Evolutionary conservation across 257 asterid genomes (phyloP), one percentile per base, ranked within the genome.

Genomic region (Solanum sitiens): DNA sequence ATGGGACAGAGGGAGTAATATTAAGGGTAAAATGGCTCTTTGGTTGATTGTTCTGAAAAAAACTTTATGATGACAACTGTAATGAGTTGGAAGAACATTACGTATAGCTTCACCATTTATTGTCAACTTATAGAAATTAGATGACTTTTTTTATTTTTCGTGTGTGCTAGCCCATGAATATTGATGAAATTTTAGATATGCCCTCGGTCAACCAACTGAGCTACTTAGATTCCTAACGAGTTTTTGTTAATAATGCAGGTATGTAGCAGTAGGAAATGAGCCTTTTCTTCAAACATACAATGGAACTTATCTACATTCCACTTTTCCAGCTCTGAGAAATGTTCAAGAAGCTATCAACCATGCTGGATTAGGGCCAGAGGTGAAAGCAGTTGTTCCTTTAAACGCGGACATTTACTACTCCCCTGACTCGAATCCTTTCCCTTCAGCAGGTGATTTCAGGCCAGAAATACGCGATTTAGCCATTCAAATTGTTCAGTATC

Each of bases 231-330:
- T 53, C 23, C 11, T 50, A 8, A 6, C 59, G 3, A 50, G 0
- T 50, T 35, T 2, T 70, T 32, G 2, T 20, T 35, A 23, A 40
- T 37, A 85, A 35, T 90, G 83, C 91, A 95, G 98, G 93, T 94
- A 95, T 71, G 98, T 97, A 23, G 98, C 99, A 3, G 99, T 97
- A 39, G 99, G 99, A 20, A 97, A 97, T 84, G 98, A 97, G 90
- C 99, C 99, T 0, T 97, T 97, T 87, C 93, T 97, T 21, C 92
- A 87, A 87, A 93, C 98, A 68, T 97, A 97, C 90, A 97, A 97
- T 59, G 94, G 90, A 25, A 89, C 93, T 37, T 97, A 80, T 89
- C 86, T 95, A 0, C 92, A 89, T 32, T 86, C 88, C 88, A 96
- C 99, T 7, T 91, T 97, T 4, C 98, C 98, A 6, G 99, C 99